phyloP scores from a whole-genome alignment of 352 stramenopile species.

The Globisporangium cylindrosporum region DNA sequence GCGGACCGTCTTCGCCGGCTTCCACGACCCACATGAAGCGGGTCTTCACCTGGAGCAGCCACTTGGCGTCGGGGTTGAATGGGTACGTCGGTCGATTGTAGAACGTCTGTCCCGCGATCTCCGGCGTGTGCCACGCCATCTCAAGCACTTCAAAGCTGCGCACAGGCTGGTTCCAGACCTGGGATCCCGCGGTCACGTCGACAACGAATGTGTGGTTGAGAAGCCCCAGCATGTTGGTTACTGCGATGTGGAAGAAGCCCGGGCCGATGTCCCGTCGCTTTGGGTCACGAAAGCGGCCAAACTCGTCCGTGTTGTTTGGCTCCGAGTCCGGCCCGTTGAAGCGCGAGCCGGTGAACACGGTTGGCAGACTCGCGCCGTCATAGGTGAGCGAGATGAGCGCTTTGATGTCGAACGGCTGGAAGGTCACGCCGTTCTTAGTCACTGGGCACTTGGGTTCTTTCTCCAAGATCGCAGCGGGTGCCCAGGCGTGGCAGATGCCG shows the following conservation, averaged over 20 bases:
- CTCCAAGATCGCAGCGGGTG: slow-evolving; percentile 48
- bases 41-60: slow-evolving; percentile 49
- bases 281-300: slow-evolving; percentile 37
- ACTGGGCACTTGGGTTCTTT: slow-evolving; percentile 44
- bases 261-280: slow-evolving; percentile 41
- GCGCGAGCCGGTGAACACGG: slow-evolving; percentile 46
- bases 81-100: slow-evolving; percentile 49
- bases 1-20: slow-evolving; percentile 43
- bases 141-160: slow-evolving; percentile 46
- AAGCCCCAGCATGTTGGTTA: slow-evolving; percentile 46
- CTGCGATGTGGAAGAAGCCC: slow-evolving; percentile 51
- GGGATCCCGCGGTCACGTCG: slow-evolving; percentile 45
- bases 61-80: slow-evolving; percentile 59
- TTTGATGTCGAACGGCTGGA: slow-evolving; percentile 61
- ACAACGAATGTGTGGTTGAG: slow-evolving; percentile 49
- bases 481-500: slow-evolving; percentile 62
- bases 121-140: slow-evolving; percentile 39
- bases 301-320: slow-evolving; percentile 41
- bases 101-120: slow-evolving; percentile 36
- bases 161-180: slow-evolving; percentile 67
- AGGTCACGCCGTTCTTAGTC: slow-evolving; percentile 44
- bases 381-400: slow-evolving; percentile 49
- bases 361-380: slow-evolving; percentile 47
- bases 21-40: slow-evolving; percentile 65
- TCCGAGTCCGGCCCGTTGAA: slow-evolving; percentile 40